Base-by-base conservation (phyloP, 331 rosid species). In the Stylosanthes scabra region DNA sequence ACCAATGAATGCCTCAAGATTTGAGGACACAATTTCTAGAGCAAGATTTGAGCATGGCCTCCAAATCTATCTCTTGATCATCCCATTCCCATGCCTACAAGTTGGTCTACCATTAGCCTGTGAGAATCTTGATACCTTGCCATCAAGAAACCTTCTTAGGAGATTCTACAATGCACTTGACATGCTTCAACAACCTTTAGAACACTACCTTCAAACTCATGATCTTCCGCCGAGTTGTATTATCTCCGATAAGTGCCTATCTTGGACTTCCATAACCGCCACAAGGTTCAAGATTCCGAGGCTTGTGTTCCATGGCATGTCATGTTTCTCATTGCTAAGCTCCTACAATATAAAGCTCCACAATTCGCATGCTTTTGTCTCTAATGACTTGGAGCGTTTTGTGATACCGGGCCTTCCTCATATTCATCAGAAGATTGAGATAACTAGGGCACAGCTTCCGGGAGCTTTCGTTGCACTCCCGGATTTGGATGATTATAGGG, bases 291-390 rank as follows among this genome's bases (percentile, higher is more conserved):
- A 78, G 0, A 54, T 92, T 66, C 97, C 97, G 0, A 78, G 97
- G 78, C 68, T 92, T 46, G 93, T 88, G 16, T 92, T 86, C 60
- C 96, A 89, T n/a, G 93, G 90, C 3, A 84, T 89, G 88, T 82
- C 87, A 25, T 92, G 88, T 44, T 89, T 92, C 79, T 89, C 93
- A 2, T 71, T 92, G 28, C 80, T 86, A 7, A 60, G 83, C 40
- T 83, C 93, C 13, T 68, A 82, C 14, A 88, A 80, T 2, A 78
- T 92, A 66, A 82, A 82, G 63, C 61, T 72, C 27, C 15, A 66
- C 37, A 76, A 77, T 60, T 51, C 83, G 60, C 88, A 80, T 20
- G 50, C 39, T 25, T 78, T 80, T 15, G 89, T 83, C 7, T 12
- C 59, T 1, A 75, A 87, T 8, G 91, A 90, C 5, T 50, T 47